Evolutionary conservation across 768 basidiomycete genomes (phyloP), one percentile per base, ranked within the genome.

Genomic region (Cystobasidium tubakii): DNA sequence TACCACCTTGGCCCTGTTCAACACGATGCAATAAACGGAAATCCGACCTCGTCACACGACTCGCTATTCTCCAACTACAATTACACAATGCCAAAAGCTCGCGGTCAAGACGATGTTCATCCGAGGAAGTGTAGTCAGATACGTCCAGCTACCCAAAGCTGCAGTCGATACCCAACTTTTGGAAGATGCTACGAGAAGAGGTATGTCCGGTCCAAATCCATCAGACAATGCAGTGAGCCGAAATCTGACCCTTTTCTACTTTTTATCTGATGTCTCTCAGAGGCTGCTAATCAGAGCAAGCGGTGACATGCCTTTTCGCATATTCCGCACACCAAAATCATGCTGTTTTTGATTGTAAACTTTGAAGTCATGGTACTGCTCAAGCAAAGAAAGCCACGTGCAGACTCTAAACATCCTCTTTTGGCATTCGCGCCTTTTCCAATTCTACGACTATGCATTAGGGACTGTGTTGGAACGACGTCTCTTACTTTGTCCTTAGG

Each of bases 21-120:
- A n/a, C n/a, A n/a, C n/a, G n/a, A n/a, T n/a, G n/a, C n/a, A n/a
- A n/a, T n/a, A n/a, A n/a, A n/a, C n/a, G n/a, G n/a, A n/a, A n/a
- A n/a, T n/a, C n/a, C 39, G 15, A 39, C 6, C 15, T 39, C 39
- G 39, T 15, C 15, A 15, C 6, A 39, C 39, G 15, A 39, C 6
- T 15, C 15, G 39, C 39, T 15, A 39, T 6, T 15, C 39, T 6
- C 15, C 39, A 15, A 6, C 15, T 15, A 39, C 6, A 39, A 50
- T 21, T n/a, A n/a, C 46, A 21, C 21, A 50, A 15, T 50, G 50
- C 25, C 33, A 31, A 25, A 77, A 98, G 95, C 93, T 97, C 88
- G 93, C 95, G 0, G 93, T 99, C 53, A 95, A 94, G 84, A 98
- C 98, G 82, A 96, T 93, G 81, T 99, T 99, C 81, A 99, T 99